Percentiles rank a stretch among this genome's conserved stretches.
Conservation (phyloP, 345 rosid species). For the Mercurialis annua region DNA sequence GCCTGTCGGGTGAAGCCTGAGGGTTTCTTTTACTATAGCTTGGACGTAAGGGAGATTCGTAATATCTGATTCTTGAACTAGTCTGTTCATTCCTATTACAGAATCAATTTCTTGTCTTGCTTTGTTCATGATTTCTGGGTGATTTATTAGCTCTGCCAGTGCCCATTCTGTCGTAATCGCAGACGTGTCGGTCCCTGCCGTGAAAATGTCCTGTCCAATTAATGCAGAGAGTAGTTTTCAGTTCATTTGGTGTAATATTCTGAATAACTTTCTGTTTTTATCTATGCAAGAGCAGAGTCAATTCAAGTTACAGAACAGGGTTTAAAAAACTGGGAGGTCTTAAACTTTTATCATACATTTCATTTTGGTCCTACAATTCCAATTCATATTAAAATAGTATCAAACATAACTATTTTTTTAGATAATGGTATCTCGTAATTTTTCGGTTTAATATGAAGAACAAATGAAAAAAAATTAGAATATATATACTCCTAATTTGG, state of each 20-base stretch:
- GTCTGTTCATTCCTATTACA: conserved; percentile 33
- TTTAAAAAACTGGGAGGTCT: no score
- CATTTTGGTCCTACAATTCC: no score
- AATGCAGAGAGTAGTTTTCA: no score
- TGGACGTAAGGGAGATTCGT: conserved; percentile 61
- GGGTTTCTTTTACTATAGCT: conserved; percentile 57
- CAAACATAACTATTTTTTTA: no score
- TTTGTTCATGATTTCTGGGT: conserved; percentile 40
- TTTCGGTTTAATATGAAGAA: no score
- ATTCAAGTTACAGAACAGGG: no score
- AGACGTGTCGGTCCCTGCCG: conserved; percentile 66
- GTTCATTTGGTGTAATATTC: no score
- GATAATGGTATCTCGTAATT: no score
- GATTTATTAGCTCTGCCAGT: conserved; percentile 62
- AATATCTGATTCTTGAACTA: conserved; percentile 61
- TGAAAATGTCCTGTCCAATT: conserved; percentile 48
- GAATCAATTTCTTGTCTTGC: conserved; percentile 53
- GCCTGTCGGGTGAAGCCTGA: conserved; percentile 70
- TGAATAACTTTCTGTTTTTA: no score
- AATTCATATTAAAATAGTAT: not conserved
- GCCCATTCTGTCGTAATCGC: conserved; percentile 59
- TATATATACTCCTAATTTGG: conserved; percentile 27
- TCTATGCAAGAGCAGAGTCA: no score
- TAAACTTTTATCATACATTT: no score
- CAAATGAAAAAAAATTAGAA: no score